Evolutionary conservation across 305 asterid species (phyloP), one percentile per base, ranked within the genome.

Genomic region (Plantago rigida): DNA sequence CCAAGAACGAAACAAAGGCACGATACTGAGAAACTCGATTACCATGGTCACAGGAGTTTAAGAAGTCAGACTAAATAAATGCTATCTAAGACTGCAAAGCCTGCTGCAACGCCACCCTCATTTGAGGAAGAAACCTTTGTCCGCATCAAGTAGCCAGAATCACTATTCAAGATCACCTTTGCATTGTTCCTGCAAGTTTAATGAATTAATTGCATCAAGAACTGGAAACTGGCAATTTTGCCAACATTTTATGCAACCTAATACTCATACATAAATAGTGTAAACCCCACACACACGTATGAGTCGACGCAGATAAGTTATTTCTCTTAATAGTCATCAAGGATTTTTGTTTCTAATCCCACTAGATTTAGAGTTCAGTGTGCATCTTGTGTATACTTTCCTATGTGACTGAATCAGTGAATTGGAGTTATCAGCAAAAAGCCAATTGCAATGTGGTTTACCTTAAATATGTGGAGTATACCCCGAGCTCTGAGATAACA

Each of bases 71-170:
- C 93, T 73, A 92, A 73, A 75, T 92, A 86, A 28, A 92, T 61
- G 76, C 99, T 84, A 75, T 88, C 99, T 76, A 92, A 65, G 80
- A 86, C 95, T 41, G 91, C 95, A 60, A 80, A 83, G 14, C 96
- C 99, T 7, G 97, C 95, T 4, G 89, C 94, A 60, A 92, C 99
- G 13, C 99, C 99, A 5, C 99, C 99, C 60, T 92, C 99, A 47
- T 88, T 75, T 13, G 95, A 83, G 12, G 99, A 88, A 56, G 94
- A 82, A 6, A 92, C 99, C 80, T 92, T 92, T 28, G 97, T 92
- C 50, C 99, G 82, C 97, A 92, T 80, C 90, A 92, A 71, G 64
- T 88, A 86, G 48, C 99, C 99, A 0, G 79, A 64, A 1, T 82
- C 77, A 15, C 67, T 68, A 53, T 92, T 88, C 75, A 83, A 52